Evolutionary conservation across 1,139 yeast species (phyloP).

Genomic region (Hyphopichia pseudoburtonii): DNA sequence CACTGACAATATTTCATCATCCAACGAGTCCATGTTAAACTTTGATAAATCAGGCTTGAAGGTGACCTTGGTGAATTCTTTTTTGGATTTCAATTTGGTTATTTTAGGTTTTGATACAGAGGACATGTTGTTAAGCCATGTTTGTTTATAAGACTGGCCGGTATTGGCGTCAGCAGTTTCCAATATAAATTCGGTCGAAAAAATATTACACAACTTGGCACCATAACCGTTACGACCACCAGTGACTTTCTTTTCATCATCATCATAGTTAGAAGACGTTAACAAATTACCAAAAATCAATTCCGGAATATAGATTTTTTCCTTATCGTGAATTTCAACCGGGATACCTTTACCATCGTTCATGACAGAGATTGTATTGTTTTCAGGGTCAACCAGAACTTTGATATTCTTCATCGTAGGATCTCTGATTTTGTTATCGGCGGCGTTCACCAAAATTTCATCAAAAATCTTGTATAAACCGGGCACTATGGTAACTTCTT

Average conservation of each 20-base stretch:
- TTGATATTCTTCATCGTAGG: conserved; percentile 83
- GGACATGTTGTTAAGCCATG: conserved; percentile 88
- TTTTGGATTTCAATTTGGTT: conserved; percentile 54
- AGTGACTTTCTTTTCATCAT: conserved; percentile 90
- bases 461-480: conserved; percentile 96
- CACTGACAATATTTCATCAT: conserved; percentile 79
- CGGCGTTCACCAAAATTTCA: conserved; percentile 96
- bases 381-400: conserved; percentile 75
- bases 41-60: conserved; percentile 86
- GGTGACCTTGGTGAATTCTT: conserved; percentile 83
- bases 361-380: conserved; percentile 72
- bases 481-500: conserved; percentile 81
- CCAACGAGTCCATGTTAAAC: conserved; percentile 81
- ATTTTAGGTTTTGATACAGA: conserved; percentile 76
- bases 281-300: conserved; percentile 92
- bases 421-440: conserved; percentile 96
- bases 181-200: conserved; percentile 80
- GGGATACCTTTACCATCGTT: conserved; percentile 98
- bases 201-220: conserved; percentile 88
- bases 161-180: conserved; percentile 83
- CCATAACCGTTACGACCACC: conserved; percentile 99
- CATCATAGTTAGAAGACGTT: conserved; percentile 96
- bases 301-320: conserved; percentile 91
- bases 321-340: conserved; percentile 88
- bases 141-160: conserved; percentile 69